phyloP scores from a whole-genome alignment of 768 basidiomycete species.

The Leccinum arenicola region DNA sequence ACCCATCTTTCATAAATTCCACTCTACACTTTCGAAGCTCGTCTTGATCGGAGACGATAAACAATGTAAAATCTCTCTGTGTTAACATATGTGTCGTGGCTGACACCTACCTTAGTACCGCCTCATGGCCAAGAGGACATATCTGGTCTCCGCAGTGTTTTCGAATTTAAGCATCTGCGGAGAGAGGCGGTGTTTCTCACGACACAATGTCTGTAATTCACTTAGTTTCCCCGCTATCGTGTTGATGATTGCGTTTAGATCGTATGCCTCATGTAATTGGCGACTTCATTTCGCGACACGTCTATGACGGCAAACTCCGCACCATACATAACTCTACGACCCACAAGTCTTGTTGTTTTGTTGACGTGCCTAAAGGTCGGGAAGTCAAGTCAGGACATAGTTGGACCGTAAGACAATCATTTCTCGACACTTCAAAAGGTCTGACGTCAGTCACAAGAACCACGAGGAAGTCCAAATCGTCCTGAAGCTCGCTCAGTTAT shows the following conservation, averaged over 20 bases:
- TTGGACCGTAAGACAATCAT: conserved; percentile 30
- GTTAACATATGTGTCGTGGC: not conserved
- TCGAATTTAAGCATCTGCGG: conserved; percentile 64
- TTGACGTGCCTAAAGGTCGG: conserved; percentile 38
- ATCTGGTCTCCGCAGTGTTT: conserved; percentile 63
- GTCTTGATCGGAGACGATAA: conserved; percentile 42
- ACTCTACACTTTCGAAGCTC: conserved; percentile 29
- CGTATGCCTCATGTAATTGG: conserved; percentile 82
- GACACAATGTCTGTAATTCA: conserved; percentile 60
- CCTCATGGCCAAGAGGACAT: conserved; percentile 75
- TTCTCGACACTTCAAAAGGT: not conserved
- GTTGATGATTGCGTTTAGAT: conserved; percentile 41
- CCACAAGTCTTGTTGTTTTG: conserved; percentile 34
- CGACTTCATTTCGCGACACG: conserved; percentile 57
- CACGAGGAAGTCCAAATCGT: conserved; percentile 48
- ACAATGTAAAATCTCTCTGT: conserved; percentile 29
- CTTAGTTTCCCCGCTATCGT: not conserved
- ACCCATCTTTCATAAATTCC: conserved; percentile 32
- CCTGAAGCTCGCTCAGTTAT: conserved; percentile 50
- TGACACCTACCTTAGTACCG: conserved; percentile 51
- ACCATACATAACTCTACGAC: conserved; percentile 50
- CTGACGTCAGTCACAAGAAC: conserved; percentile 46
- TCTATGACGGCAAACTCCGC: conserved; percentile 58
- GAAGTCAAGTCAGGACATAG: conserved; percentile 32
- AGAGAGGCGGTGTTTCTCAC: conserved; percentile 51